Evolutionary conservation across 2,329 filamentous ascomycete genomes (phyloP).

Genomic region (Colletotrichum ledebouriae): DNA sequence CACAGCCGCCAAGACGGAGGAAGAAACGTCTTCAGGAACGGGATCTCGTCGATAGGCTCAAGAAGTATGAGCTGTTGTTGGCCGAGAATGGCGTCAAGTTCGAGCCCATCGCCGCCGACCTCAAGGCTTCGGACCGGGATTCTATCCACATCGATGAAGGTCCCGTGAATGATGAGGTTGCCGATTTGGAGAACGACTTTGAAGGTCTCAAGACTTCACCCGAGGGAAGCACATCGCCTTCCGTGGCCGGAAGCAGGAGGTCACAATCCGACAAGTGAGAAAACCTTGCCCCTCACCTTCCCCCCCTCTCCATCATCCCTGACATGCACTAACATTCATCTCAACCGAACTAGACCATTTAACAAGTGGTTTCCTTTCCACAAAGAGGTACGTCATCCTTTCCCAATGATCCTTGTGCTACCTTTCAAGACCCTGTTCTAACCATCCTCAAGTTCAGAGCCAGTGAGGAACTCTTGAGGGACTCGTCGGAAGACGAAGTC

Average conservation of each 20-base stretch:
- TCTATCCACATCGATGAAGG: conserved; percentile 32
- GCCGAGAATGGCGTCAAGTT: conserved; percentile 77
- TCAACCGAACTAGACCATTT: conserved; percentile 43
- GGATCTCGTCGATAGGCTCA: conserved; percentile 77
- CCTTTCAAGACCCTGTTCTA: conserved; percentile 14
- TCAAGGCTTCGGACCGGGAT: conserved; percentile 51
- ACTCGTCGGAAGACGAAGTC: conserved; percentile 71
- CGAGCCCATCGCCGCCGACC: conserved; percentile 71
- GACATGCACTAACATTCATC: conserved; percentile 17
- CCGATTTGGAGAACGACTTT: conserved; percentile 69
- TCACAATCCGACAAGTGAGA: conserved; percentile 48
- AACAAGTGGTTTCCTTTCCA: conserved; percentile 66
- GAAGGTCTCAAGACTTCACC: conserved; percentile 67
- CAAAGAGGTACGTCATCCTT: conserved; percentile 59
- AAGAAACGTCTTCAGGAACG: conserved; percentile 77
- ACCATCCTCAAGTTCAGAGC: conserved; percentile 59
- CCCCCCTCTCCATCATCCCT: not conserved
- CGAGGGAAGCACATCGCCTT: conserved; percentile 56
- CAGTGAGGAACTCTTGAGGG: conserved; percentile 61
- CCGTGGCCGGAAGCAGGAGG: conserved; percentile 43
- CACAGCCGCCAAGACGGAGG: conserved; percentile 68
- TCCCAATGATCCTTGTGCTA: not conserved
- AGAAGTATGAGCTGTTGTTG: conserved; percentile 76
- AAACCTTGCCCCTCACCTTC: not conserved
- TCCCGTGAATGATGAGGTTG: conserved; percentile 60